phyloP scores from a whole-genome alignment of 352 stramenopile species.

The Globisporangium nodosum region DNA sequence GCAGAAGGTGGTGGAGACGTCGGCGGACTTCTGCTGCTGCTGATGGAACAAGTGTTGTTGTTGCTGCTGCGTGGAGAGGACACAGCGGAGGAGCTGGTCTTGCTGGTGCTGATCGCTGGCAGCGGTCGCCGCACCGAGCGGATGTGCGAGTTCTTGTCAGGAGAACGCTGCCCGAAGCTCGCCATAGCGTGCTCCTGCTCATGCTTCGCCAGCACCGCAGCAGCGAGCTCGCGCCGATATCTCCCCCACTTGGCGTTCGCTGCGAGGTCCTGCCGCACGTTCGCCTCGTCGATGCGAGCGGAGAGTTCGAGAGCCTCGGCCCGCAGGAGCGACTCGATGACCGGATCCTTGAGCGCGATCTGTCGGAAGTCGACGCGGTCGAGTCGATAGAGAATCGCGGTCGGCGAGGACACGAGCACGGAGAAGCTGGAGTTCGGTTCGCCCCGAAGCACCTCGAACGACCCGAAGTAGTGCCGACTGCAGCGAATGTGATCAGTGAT shows the following conservation, averaged over 20 bases:
- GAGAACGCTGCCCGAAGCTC: conserved; percentile 34
- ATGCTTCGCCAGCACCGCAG: conserved; percentile 27
- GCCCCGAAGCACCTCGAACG: conserved; percentile 43
- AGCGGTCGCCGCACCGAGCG: conserved; percentile 5
- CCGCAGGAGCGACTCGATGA: conserved; percentile 40
- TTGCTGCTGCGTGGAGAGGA: not conserved
- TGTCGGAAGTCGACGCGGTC: conserved; percentile 70
- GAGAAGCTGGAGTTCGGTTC: conserved; percentile 40
- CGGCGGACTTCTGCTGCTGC: not conserved
- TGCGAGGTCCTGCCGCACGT: conserved; percentile 40
- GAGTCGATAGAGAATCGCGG: conserved; percentile 51
- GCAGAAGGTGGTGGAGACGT: not conserved
- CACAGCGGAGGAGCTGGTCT: not conserved
- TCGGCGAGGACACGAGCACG: conserved; percentile 54
- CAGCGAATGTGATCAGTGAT: not conserved
- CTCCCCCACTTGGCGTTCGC: conserved; percentile 37
- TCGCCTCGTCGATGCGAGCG: conserved; percentile 31
- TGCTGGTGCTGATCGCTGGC: conserved; percentile 2
- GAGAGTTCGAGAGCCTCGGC: conserved; percentile 33
- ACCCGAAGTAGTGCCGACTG: conserved; percentile 59
- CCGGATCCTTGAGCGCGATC: conserved; percentile 45
- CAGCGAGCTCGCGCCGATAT: conserved; percentile 47
- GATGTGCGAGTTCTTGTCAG: conserved; percentile 8
- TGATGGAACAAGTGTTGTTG: not conserved
- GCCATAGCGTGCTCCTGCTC: conserved; percentile 26